A percentile compares a stretch with the other conserved stretches of the same genome.
phyloP scores from a whole-genome alignment of 352 stramenopile species.

The Globisporangium viniferum region DNA sequence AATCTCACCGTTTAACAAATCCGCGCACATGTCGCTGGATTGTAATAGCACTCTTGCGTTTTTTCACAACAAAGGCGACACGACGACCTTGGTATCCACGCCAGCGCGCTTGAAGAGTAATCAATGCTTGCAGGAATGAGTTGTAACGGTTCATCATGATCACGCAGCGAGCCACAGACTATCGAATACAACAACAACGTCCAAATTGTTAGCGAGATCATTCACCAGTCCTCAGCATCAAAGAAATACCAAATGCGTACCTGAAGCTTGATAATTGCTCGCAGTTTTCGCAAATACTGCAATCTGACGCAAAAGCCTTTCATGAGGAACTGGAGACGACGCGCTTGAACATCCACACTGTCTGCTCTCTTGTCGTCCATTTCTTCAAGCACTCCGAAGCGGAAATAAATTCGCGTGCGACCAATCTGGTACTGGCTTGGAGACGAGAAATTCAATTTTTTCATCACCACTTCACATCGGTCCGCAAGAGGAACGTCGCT shows the following conservation, averaged over 20 bases:
- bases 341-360: constrained; percentile 55
- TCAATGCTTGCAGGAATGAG: constrained; percentile 50
- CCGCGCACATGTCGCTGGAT: constrained; percentile 66
- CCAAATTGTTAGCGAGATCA: constrained; percentile 8
- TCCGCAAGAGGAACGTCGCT: constrained; percentile 39
- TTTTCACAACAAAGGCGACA: constrained; percentile 42
- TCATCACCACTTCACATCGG: constrained; percentile 55
- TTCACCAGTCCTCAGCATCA: neutral
- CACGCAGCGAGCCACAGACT: constrained; percentile 82
- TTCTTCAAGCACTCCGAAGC: constrained; percentile 70
- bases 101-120: constrained; percentile 72
- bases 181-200: constrained; percentile 5
- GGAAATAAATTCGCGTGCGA: constrained; percentile 78
- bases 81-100: constrained; percentile 65
- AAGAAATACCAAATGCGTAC: constrained; percentile 21
- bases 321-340: constrained; percentile 73
- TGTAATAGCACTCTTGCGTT: constrained; percentile 56
- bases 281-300: constrained; percentile 56
- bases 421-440: constrained; percentile 79
- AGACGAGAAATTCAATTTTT: constrained; percentile 55
- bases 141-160: constrained; percentile 75
- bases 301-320: constrained; percentile 58
- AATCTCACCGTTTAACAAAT: constrained; percentile 51
- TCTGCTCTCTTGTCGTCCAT: constrained; percentile 70
- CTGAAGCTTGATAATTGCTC: constrained; percentile 78